Evolutionary conservation across 2,329 filamentous ascomycete species (phyloP), one percentile per base, ranked within the genome.

Genomic region (Penicillium corylophilum): DNA sequence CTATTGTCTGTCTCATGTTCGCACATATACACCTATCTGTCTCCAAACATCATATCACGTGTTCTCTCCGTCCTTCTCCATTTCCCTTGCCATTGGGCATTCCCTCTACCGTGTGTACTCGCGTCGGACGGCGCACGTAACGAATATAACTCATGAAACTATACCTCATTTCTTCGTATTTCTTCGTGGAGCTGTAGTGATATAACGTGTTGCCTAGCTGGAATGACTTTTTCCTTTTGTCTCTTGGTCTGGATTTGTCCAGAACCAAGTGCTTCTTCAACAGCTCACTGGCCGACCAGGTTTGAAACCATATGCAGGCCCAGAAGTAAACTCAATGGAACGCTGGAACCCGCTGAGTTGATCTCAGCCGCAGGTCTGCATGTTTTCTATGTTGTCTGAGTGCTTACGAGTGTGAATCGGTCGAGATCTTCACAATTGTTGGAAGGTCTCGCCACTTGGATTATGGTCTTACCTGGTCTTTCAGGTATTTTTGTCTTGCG

Each of bases 61-160:
- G 45, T 55, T 36, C 40, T 54, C 50, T 58, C 56, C 56, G 48
- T 60, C 56, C 60, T 45, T 48, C 24, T 38, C 42, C 40, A 46
- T 45, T 28, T 16, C 38, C 43, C 41, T 36, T 47, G 49, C 35
- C 35, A 38, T 38, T 13, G 54, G 50, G 47, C 55, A 46, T 44
- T 53, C 50, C 44, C 39, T 54, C 44, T 52, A 38, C 45, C 44
- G 47, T 53, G 48, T 59, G 59, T 59, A 61, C 52, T 53, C 43
- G 51, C 24, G 46, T 51, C 24, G 55, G 59, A 61, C 55, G 44
- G 53, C 55, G 50, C 56, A 44, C 53, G 50, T 57, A 51, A 62
- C 59, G 61, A 62, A 62, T 56, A 63, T 63, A 62, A 41, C 40
- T 49, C 47, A 60, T 55, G 53, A 60, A 59, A 48, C 42, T 42